A percentile compares a stretch with the other conserved stretches of the same genome.
Conservation (phyloP, 129 eudicot genomes). For the Helianthus tuberosus region DNA sequence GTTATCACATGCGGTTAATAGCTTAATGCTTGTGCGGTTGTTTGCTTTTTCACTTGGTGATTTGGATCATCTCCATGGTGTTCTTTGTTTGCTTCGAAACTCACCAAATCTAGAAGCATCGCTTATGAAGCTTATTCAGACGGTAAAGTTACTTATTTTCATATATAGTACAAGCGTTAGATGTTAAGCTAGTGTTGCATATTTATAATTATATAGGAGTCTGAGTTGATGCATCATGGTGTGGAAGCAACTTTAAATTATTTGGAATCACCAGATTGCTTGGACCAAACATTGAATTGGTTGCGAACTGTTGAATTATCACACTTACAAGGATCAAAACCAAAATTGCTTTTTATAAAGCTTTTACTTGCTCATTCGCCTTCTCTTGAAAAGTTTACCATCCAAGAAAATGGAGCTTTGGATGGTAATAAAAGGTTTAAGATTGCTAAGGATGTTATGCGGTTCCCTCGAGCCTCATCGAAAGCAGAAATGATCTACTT, state of each 20-base stretch:
- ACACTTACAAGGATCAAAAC: neutral
- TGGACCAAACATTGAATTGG: constrained; percentile 13
- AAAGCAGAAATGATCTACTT: constrained; percentile 15
- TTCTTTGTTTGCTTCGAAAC: constrained; percentile 20
- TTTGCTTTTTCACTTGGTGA: neutral
- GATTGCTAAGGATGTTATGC: constrained; percentile 18
- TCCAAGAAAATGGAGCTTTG: neutral
- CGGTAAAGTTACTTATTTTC: neutral
- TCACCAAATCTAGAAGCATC: constrained; percentile 10
- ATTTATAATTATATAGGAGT: neutral
- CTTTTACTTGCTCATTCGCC: constrained; percentile 30
- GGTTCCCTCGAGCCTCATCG: constrained; percentile 14
- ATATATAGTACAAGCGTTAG: neutral
- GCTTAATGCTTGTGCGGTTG: neutral
- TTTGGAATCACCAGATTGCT: constrained; percentile 16
- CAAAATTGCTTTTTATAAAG: constrained; percentile 17
- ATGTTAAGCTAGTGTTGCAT: neutral
- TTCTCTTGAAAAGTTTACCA: constrained; percentile 23
- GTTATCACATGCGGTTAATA: neutral
- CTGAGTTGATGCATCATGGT: neutral
- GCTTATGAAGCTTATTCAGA: neutral
- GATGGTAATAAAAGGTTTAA: neutral
- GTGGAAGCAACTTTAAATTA: constrained; percentile 8
- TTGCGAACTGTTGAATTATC: constrained; percentile 11
- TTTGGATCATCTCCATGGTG: constrained; percentile 17